Base-by-base conservation (phyloP, 805 yeast genomes). In the Cyberlindnera mississippiensis region DNA sequence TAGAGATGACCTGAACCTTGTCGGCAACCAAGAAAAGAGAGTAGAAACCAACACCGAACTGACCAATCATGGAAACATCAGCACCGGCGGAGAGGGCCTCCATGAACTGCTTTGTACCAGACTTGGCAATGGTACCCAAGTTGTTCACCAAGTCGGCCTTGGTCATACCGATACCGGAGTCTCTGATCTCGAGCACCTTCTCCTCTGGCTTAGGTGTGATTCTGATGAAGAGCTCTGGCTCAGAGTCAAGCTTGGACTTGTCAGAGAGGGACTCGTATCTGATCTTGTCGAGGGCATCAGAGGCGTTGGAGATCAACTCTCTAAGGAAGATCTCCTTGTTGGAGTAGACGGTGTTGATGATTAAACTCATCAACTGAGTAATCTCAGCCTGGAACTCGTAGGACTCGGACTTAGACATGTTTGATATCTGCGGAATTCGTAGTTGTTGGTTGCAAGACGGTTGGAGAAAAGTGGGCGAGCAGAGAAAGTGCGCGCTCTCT, bases 1-100 rank as follows among this genome's bases (percentile, higher is more conserved):
- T 93, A 49, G 99, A 87, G 67, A 93, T 87, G 60, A 93, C 99
- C 76, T 93, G 96, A 53, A 93, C 99, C 60, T 80, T 87, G 76
- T 93, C 99, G 61, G 99, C 98, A 66, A 93, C 99, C 76, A 93
- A 80, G 86, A 93, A 93, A 57, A 91, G 78, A 42, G 99, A 93
- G 84, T 93, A 93, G 91, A 93, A 93, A 82, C 99, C 99, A 60
- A 93, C 99, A 89, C 99, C 99, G 77, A 93, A 93, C 76, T 93
- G 99, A 80, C 99, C 99, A 75, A 93, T 93, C 99, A 93, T 93
- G 53, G 98, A 90, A 51, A 93, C 97, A 70, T 93, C 99, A 49
- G 99, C 99, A 75, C 99, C 99, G 53, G 97, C 98, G 55, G 96
- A 84, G 55, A 95, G 78, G 56, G 99, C 99, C 76, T 93, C 99